phyloP scores from a whole-genome alignment of 345 rosid genomes.

The Anacardium occidentale region DNA sequence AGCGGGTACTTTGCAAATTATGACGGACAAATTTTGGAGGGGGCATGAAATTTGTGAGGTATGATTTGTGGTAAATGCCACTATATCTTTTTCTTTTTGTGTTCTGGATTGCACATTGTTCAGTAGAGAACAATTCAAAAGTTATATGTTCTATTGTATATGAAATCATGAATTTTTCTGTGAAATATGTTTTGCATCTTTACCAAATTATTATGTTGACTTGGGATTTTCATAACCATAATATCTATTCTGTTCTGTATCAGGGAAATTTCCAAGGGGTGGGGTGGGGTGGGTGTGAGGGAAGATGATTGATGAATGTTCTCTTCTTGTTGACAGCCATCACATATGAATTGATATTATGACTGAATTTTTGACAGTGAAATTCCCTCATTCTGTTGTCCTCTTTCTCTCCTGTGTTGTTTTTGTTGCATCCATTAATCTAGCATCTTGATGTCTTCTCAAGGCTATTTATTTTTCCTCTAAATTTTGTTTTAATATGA shows the following conservation, averaged over 20 bases:
- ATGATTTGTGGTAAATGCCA: slow-evolving; percentile 24
- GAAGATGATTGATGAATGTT: slow-evolving; percentile 2
- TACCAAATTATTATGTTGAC: too few relatives aligned
- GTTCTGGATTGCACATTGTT: background rate
- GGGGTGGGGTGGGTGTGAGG: background rate
- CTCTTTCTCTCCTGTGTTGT: too few relatives aligned
- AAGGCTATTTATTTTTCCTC: background rate
- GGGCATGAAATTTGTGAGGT: slow-evolving; percentile 96
- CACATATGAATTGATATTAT: background rate
- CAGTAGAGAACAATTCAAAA: background rate
- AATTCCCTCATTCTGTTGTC: background rate
- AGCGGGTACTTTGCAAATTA: slow-evolving; percentile 75
- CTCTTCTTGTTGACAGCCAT: background rate
- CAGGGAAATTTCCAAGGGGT: background rate
- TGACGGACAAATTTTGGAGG: slow-evolving; percentile 91
- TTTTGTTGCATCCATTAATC: background rate
- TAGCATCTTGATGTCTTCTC: background rate
- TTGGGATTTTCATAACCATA: background rate
- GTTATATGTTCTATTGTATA: background rate
- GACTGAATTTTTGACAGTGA: background rate
- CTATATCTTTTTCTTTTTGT: background rate
- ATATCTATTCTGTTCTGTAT: background rate
- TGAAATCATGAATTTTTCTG: background rate
- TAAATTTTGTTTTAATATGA: slow-evolving; percentile 22
- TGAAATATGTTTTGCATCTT: background rate